Conservation (phyloP, 2,329 filamentous ascomycete genomes). For the Didymella keratinophila region DNA sequence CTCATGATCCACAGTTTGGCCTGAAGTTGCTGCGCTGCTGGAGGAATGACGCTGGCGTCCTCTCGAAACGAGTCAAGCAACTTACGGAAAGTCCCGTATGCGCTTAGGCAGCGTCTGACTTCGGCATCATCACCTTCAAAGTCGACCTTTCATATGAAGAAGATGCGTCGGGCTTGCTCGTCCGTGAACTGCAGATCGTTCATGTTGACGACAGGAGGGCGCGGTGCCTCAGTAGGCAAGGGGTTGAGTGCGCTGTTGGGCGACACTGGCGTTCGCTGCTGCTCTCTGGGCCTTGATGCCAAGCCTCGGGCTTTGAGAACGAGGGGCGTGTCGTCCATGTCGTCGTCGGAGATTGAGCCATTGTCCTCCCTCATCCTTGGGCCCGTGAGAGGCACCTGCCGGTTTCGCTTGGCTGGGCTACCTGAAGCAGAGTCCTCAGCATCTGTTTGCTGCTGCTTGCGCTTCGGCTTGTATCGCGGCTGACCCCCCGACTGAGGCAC, state of each 20-base stretch:
- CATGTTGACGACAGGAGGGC: background rate
- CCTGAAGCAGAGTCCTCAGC: background rate
- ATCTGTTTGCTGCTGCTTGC: background rate
- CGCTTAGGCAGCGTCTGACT: background rate
- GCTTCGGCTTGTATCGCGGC: background rate
- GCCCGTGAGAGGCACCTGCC: background rate
- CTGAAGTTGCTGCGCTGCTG: background rate
- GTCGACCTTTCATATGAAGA: conserved; percentile 1
- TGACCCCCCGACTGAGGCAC: background rate
- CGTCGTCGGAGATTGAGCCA: background rate
- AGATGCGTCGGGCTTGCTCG: background rate
- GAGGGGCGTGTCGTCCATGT: background rate
- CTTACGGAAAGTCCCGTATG: background rate
- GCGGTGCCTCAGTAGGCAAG: background rate
- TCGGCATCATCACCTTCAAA: background rate
- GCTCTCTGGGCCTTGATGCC: background rate
- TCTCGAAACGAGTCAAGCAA: background rate
- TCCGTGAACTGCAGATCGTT: background rate
- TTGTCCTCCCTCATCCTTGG: background rate
- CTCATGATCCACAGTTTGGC: background rate
- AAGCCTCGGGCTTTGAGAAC: background rate
- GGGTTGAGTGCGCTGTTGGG: background rate
- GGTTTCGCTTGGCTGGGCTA: background rate
- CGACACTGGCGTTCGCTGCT: background rate
- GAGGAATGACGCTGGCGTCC: background rate